phyloP scores from a whole-genome alignment of 371 early-diverging fungal species.

The Sporodiniella umbellata region DNA sequence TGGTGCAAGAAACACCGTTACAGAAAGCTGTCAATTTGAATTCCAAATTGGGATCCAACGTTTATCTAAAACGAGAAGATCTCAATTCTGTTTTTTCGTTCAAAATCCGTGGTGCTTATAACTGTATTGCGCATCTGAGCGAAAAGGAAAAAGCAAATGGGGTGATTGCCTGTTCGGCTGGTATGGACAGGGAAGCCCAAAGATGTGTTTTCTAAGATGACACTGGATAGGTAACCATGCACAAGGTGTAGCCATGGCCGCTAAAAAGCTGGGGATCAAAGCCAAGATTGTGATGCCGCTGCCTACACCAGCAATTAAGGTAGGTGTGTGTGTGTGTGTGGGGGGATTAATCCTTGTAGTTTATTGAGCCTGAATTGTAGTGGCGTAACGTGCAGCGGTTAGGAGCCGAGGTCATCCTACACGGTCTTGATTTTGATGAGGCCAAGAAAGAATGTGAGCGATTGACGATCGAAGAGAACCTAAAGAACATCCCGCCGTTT shows the following conservation, averaged over 20 bases:
- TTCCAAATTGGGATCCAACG: conserved; percentile 57
- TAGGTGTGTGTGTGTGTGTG: too few species aligned
- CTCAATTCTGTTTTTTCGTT: conserved; percentile 96
- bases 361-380: conserved; percentile 54
- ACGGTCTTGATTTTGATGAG: conserved; percentile 92
- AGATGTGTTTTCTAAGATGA: not conserved
- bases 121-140: conserved; percentile 79
- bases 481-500: conserved; percentile 87
- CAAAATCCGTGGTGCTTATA: conserved; percentile 97
- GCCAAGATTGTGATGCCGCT: conserved; percentile 97
- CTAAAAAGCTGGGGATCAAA: conserved; percentile 84
- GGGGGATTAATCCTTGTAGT: too few species aligned
- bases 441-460: conserved; percentile 83
- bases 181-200: conserved; percentile 14
- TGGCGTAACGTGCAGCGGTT: conserved; percentile 85
- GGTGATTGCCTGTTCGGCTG: conserved; percentile 95
- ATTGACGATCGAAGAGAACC: conserved; percentile 64
- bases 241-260: conserved; percentile 92
- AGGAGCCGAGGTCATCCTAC: conserved; percentile 87
- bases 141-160: conserved; percentile 76
- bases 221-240: conserved; percentile 94
- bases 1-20: conserved; percentile 89
- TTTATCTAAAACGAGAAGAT: conserved; percentile 93
- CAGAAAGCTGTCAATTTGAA: conserved; percentile 81
- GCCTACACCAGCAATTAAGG: conserved; percentile 58